A percentile compares a stretch with the other conserved stretches of the same genome.
These are phyloP conservation scores for Clonostachys byssicola DNA, from an alignment of 2,329 filamentous ascomycete genomes.

Conservation along the genomic window DNA sequence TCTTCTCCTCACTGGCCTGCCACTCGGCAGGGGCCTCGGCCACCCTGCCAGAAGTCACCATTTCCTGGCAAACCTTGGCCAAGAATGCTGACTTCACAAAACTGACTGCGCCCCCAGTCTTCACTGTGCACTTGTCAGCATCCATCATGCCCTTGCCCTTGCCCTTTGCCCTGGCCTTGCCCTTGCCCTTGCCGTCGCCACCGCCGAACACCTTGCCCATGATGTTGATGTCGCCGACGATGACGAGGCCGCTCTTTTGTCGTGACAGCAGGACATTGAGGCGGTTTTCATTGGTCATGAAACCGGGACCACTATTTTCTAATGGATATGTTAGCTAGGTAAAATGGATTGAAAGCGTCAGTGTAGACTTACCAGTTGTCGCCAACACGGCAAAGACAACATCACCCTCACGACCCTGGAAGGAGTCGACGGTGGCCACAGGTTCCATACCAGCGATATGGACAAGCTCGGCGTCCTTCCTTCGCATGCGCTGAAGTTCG, in stretches of 20 bases:
- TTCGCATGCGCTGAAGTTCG: neutral
- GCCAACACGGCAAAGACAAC: neutral
- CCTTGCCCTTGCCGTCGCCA: neutral
- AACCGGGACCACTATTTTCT: neutral
- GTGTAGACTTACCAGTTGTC: neutral
- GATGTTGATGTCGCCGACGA: conserved; percentile 1
- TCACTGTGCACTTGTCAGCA: too few species aligned
- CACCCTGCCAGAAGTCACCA: too few species aligned
- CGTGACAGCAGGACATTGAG: neutral
- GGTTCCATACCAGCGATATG: neutral
- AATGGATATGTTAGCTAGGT: too few species aligned
- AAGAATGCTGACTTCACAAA: too few species aligned
- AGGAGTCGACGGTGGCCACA: neutral
- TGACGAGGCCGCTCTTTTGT: neutral
- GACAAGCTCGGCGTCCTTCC: neutral
- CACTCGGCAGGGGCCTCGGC: too few species aligned
- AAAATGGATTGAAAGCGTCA: too few species aligned
- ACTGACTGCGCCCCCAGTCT: too few species aligned
- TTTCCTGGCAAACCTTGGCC: too few species aligned
- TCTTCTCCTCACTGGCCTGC: too few species aligned
- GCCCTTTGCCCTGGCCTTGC: too few species aligned
- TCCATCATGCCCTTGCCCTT: too few species aligned
- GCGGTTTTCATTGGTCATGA: neutral
- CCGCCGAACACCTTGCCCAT: neutral
- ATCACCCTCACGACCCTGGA: neutral